phyloP scores from a whole-genome alignment of 169 alveolate species.

The Eimeria sp. region DNA sequence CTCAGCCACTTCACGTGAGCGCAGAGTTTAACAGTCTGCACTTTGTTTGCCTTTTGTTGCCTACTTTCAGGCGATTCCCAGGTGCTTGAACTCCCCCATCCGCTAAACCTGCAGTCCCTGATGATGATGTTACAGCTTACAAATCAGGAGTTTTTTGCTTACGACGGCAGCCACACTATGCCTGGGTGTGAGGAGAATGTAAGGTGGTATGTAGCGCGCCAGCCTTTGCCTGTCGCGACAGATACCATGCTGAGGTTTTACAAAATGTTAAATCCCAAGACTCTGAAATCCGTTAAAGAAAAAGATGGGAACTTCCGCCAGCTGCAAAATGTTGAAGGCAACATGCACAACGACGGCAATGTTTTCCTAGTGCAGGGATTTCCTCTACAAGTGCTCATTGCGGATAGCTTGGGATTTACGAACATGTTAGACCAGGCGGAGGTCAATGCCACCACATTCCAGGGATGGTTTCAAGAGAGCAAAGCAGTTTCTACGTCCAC shows the following conservation, averaged over 20 bases:
- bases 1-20: background rate
- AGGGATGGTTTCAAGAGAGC: constrained; percentile 77
- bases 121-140: constrained; percentile 92
- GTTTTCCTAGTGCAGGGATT: constrained; percentile 90
- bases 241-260: constrained; percentile 90
- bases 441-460: constrained; percentile 48
- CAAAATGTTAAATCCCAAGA: constrained; percentile 88
- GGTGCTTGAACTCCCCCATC: constrained; percentile 86
- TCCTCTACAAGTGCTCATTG: constrained; percentile 90
- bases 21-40: background rate
- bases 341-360: constrained; percentile 88
- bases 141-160: constrained; percentile 89
- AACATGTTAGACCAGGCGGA: constrained; percentile 76
- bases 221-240: constrained; percentile 92
- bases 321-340: constrained; percentile 88
- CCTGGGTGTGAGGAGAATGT: constrained; percentile 92
- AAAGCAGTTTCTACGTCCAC: background rate
- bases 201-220: constrained; percentile 92
- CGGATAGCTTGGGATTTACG: constrained; percentile 82
- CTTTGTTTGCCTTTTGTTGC: background rate
- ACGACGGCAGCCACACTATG: constrained; percentile 91
- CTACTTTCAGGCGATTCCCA: constrained; percentile 79
- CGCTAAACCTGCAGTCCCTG: constrained; percentile 89
- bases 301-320: constrained; percentile 86
- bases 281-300: constrained; percentile 80